Percentiles rank a stretch among this genome's conserved stretches.
Evolutionary conservation across 2,329 filamentous ascomycete species (phyloP).

Genomic region (Lithohypha guttulata): DNA sequence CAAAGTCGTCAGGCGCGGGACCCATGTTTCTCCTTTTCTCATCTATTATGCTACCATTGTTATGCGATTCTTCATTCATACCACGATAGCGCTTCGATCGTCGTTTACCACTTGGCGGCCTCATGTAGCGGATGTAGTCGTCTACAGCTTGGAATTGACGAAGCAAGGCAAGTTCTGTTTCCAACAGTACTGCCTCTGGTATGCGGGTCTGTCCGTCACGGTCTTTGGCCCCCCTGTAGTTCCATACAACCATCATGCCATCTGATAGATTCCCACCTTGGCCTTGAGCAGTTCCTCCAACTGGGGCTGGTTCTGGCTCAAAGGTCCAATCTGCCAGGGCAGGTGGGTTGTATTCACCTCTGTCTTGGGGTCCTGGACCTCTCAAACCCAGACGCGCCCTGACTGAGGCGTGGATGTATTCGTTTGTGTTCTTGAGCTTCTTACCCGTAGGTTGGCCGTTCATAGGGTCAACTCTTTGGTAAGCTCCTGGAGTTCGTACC

Average conservation of each 20-base stretch:
- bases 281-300: conserved; percentile 6
- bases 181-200: conserved; percentile 18
- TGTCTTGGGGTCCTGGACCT: conserved; percentile 19
- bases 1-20: conserved; percentile 1
- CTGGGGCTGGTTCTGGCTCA: conserved; percentile 12
- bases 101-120: conserved; percentile 15
- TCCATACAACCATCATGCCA: conserved; percentile 21
- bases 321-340: conserved; percentile 22
- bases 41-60: conserved; percentile 6
- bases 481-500: conserved; percentile 22
- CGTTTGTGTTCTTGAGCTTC: conserved; percentile 23
- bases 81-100: conserved; percentile 11
- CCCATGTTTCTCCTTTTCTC: conserved; percentile 10
- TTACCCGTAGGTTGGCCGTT: conserved; percentile 18
- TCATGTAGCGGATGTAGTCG: conserved; percentile 16
- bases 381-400: conserved; percentile 19
- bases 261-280: conserved; percentile 15
- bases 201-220: conserved; percentile 19
- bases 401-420: conserved; percentile 24
- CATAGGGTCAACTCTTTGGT: conserved; percentile 20
- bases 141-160: conserved; percentile 16
- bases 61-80: neutral
- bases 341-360: conserved; percentile 19
- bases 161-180: conserved; percentile 20
- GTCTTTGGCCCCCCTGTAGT: conserved; percentile 12